phyloP scores from a whole-genome alignment of 2,329 filamentous ascomycete genomes.

The Ceratocystis variospora region DNA sequence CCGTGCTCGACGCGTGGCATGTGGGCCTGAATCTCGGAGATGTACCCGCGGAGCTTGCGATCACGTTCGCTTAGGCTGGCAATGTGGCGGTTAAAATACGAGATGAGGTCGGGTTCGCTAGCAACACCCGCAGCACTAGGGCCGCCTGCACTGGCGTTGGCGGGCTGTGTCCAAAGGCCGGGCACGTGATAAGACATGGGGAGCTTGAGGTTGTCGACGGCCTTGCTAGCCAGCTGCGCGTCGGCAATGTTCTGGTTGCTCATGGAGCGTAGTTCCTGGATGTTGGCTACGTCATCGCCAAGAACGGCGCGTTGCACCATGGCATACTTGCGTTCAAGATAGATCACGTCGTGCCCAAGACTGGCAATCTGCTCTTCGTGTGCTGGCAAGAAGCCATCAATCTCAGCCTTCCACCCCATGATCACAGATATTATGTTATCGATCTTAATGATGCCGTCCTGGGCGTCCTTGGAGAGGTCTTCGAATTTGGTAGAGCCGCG shows the following conservation, averaged over 20 bases:
- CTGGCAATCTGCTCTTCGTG: slow-evolving; percentile 38
- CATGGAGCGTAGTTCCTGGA: slow-evolving; percentile 48
- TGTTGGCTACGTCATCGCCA: slow-evolving; percentile 45
- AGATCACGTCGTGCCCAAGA: slow-evolving; percentile 35
- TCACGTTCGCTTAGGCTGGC: slow-evolving; percentile 33
- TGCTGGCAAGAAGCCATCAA: slow-evolving; percentile 51
- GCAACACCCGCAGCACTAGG: slow-evolving; percentile 26
- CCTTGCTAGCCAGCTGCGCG: slow-evolving; percentile 56
- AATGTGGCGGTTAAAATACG: slow-evolving; percentile 33
- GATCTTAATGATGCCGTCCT: slow-evolving; percentile 61
- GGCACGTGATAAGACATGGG: slow-evolving; percentile 44
- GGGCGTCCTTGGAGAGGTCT: slow-evolving; percentile 70
- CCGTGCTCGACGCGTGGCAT: slow-evolving; percentile 37
- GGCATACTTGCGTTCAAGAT: slow-evolving; percentile 37
- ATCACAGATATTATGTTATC: slow-evolving; percentile 71
- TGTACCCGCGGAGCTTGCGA: slow-evolving; percentile 32
- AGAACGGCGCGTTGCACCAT: slow-evolving; percentile 32
- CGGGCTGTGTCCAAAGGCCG: slow-evolving; percentile 29
- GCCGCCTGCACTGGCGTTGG: slow-evolving; percentile 23
- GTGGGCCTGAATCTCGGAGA: slow-evolving; percentile 34
- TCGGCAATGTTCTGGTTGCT: slow-evolving; percentile 53
- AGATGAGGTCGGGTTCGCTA: slow-evolving; percentile 32
- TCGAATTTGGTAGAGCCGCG: slow-evolving; percentile 83
- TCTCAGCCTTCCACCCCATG: slow-evolving; percentile 63
- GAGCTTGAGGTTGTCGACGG: slow-evolving; percentile 60